These are phyloP conservation scores for Allomyces javanicus DNA, from an alignment of 192 early-diverging fungal genomes.

Conservation along the genomic window DNA sequence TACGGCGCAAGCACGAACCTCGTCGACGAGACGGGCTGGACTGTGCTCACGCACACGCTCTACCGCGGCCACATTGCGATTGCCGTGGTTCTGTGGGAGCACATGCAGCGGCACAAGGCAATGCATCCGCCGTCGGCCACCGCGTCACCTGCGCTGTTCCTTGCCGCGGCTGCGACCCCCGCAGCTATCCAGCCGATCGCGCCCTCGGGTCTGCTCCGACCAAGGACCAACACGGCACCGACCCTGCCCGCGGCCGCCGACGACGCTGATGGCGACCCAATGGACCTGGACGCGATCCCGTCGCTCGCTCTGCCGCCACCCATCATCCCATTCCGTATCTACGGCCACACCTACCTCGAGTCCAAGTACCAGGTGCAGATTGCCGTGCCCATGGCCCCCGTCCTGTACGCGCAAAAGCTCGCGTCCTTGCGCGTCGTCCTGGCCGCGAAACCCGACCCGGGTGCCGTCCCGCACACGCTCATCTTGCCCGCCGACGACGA, in stretches of 20 bases:
- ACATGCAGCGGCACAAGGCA: constrained; percentile 1
- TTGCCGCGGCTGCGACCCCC: background rate
- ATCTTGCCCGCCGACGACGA: constrained; percentile 76
- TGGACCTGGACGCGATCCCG: constrained; percentile 79
- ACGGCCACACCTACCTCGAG: constrained; percentile 93
- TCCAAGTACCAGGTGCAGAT: constrained; percentile 74
- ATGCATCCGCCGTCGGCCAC: background rate
- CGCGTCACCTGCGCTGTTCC: background rate
- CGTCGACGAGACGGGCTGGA: constrained; percentile 66
- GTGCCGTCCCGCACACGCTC: constrained; percentile 73
- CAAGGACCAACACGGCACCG: constrained; percentile 1
- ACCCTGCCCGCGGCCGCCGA: constrained; percentile 1
- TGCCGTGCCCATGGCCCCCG: constrained; percentile 23
- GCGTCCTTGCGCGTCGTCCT: constrained; percentile 68
- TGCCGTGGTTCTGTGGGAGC: constrained; percentile 16
- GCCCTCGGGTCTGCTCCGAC: constrained; percentile 19
- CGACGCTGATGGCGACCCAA: constrained; percentile 7
- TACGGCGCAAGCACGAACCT: constrained; percentile 52
- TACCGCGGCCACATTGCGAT: constrained; percentile 28
- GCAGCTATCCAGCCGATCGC: constrained; percentile 19
- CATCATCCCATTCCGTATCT: constrained; percentile 92
- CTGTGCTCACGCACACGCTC: constrained; percentile 64
- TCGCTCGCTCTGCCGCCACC: constrained; percentile 88
- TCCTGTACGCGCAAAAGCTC: constrained; percentile 7
- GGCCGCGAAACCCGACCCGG: constrained; percentile 66